A percentile compares a stretch with the other conserved stretches of the same genome.
These are phyloP conservation scores for Skeletonema menzelii DNA, from an alignment of 108 stramenopile genomes.

Conservation along the genomic window DNA sequence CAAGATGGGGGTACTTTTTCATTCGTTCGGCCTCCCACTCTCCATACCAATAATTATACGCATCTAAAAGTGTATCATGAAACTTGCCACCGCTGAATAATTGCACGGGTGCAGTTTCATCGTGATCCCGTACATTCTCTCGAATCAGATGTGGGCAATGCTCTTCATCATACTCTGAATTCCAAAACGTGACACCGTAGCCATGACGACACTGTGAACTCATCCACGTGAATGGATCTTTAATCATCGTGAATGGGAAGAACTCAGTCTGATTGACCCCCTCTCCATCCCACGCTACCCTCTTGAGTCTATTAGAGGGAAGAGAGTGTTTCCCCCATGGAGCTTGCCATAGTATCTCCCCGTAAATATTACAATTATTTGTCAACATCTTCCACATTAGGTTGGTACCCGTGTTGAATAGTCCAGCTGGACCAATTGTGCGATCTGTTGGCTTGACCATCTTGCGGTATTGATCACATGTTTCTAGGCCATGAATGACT, in stretches of 20 bases:
- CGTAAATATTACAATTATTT: constrained; percentile 50
- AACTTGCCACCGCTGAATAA: constrained; percentile 20
- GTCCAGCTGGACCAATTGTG: constrained; percentile 34
- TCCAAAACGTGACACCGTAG: constrained; percentile 31
- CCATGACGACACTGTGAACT: constrained; percentile 46
- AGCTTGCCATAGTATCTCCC: neutral
- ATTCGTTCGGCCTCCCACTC: constrained; percentile 52
- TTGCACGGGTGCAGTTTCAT: constrained; percentile 16
- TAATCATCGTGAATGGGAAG: constrained; percentile 54
- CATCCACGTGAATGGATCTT: constrained; percentile 58
- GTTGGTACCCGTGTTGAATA: constrained; percentile 92
- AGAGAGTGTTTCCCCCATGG: neutral
- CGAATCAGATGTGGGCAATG: constrained; percentile 50
- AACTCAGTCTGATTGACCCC: constrained; percentile 43
- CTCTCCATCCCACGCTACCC: neutral
- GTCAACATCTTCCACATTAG: constrained; percentile 55
- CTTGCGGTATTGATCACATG: constrained; percentile 41
- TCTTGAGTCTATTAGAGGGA: neutral
- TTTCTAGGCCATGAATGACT: constrained; percentile 45
- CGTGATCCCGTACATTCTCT: constrained; percentile 20
- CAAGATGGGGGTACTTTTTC: constrained; percentile 12
- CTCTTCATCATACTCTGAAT: constrained; percentile 32
- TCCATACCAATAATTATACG: constrained; percentile 77
- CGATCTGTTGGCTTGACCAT: constrained; percentile 17
- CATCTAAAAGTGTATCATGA: constrained; percentile 55